These are phyloP conservation scores for Alternaria sp. DNA, from an alignment of 2,329 filamentous ascomycete genomes.

Conservation along the genomic window DNA sequence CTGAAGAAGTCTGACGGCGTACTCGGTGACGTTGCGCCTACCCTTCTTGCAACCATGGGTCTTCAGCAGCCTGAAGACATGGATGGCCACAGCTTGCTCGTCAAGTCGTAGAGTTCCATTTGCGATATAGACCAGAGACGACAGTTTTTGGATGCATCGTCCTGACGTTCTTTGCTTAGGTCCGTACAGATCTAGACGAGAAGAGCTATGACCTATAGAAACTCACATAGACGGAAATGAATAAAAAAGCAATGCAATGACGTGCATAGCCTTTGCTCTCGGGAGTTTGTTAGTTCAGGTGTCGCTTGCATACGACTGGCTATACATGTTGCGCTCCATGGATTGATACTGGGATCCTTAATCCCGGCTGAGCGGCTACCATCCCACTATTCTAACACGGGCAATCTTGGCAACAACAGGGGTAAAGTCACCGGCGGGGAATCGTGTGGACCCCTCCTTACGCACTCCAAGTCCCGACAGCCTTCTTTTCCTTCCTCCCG, in stretches of 20 bases:
- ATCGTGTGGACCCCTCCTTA: conserved; percentile 20
- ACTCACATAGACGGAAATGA: not conserved
- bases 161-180: not conserved
- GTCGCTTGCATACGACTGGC: not conserved
- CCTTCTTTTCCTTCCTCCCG: not conserved
- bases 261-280: not conserved
- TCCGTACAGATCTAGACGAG: not conserved
- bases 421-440: conserved; percentile 13
- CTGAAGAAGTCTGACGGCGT: conserved; percentile 86
- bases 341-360: not conserved
- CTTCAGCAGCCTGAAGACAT: conserved; percentile 90
- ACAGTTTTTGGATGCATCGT: not conserved
- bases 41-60: conserved; percentile 88
- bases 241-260: not conserved
- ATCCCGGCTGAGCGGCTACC: conserved; percentile 5
- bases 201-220: conserved; percentile 1
- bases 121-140: not conserved
- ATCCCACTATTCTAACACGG: not conserved
- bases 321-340: not conserved
- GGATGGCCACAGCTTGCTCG: conserved; percentile 84
- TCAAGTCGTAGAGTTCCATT: conserved; percentile 67
- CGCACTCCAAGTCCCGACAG: conserved; percentile 2
- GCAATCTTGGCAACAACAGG: conserved; percentile 12
- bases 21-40: conserved; percentile 97
- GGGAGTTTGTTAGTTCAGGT: not conserved